A percentile compares a stretch with the other conserved stretches of the same genome.
Conservation (phyloP, 306 rosid species). For the Datisca glomerata region DNA sequence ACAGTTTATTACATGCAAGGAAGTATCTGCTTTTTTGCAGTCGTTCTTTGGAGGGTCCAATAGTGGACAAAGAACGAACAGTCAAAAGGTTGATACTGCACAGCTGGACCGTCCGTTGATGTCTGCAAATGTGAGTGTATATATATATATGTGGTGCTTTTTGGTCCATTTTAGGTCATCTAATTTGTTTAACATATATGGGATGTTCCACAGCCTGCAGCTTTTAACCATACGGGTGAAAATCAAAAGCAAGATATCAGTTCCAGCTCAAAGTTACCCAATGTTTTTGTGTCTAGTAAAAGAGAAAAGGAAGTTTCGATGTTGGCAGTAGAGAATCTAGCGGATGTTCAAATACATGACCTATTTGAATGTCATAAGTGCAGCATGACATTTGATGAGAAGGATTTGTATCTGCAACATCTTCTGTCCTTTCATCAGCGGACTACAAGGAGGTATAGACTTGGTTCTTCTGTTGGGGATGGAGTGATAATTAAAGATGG, state of each 20-base stretch:
- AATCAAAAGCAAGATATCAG: conserved; percentile 24
- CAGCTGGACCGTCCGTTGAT: conserved; percentile 19
- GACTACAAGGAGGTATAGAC: conserved; percentile 72
- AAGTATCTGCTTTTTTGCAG: conserved; percentile 51
- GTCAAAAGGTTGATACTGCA: conserved; percentile 23
- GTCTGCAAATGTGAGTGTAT: conserved; percentile 24
- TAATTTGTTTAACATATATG: conserved; percentile 18
- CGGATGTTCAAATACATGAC: conserved; percentile 67
- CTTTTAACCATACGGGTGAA: conserved; percentile 25
- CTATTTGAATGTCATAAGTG: conserved; percentile 85
- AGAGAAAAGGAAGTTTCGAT: conserved; percentile 32
- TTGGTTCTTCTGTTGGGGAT: conserved; percentile 85
- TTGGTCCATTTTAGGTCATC: no score
- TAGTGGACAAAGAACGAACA: conserved; percentile 17
- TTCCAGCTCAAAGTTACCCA: conserved; percentile 19
- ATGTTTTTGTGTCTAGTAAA: conserved; percentile 22
- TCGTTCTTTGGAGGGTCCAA: conserved; percentile 24
- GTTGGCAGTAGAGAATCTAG: conserved; percentile 57
- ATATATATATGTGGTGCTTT: neutral
- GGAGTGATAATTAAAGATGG: conserved; percentile 88
- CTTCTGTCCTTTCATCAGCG: conserved; percentile 63
- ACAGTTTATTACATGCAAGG: conserved; percentile 70
- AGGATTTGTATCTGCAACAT: conserved; percentile 76
- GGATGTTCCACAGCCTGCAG: conserved; percentile 36
- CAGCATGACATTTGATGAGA: conserved; percentile 54